phyloP scores from a whole-genome alignment of 495 filamentous ascomycete genomes.

The Podospora conica region DNA sequence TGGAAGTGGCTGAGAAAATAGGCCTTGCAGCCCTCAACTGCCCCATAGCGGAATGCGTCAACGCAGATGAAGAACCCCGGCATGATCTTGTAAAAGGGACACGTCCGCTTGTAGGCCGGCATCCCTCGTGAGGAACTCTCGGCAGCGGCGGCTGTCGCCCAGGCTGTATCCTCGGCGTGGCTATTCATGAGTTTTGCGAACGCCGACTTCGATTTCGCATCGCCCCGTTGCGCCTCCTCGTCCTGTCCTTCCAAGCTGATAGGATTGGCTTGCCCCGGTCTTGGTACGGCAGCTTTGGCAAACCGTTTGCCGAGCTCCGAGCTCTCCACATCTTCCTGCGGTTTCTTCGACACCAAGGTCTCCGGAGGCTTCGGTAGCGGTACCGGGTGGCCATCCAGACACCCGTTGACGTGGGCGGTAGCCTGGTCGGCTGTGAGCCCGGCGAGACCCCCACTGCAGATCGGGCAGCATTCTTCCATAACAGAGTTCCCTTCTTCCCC shows the following conservation, averaged over 20 bases:
- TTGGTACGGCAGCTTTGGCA: constrained; percentile 61
- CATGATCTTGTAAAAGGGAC: constrained; percentile 98
- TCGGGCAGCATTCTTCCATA: constrained; percentile 56
- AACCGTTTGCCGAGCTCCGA: constrained; percentile 47
- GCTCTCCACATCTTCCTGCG: constrained; percentile 22
- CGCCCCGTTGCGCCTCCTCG: constrained; percentile 1
- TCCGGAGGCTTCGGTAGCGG: constrained; percentile 31
- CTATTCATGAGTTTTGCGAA: constrained; percentile 89
- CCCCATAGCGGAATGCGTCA: constrained; percentile 93
- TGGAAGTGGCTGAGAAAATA: constrained; percentile 99
- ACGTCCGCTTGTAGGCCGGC: constrained; percentile 80
- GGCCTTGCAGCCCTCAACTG: constrained; percentile 82
- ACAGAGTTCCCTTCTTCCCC: constrained; percentile 8
- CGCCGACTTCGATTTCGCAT: constrained; percentile 49
- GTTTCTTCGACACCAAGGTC: neutral
- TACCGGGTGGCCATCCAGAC: constrained; percentile 73
- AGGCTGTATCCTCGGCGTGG: constrained; percentile 84
- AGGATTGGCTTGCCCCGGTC: constrained; percentile 71
- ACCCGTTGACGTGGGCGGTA: constrained; percentile 82
- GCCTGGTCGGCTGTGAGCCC: constrained; percentile 54
- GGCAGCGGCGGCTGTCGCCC: constrained; percentile 77
- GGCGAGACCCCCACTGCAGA: constrained; percentile 60
- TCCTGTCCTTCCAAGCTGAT: constrained; percentile 45
- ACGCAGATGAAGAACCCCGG: constrained; percentile 88
- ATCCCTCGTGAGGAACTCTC: constrained; percentile 78